phyloP scores from a whole-genome alignment of 257 asterid species.

The Lycium barbarum region DNA sequence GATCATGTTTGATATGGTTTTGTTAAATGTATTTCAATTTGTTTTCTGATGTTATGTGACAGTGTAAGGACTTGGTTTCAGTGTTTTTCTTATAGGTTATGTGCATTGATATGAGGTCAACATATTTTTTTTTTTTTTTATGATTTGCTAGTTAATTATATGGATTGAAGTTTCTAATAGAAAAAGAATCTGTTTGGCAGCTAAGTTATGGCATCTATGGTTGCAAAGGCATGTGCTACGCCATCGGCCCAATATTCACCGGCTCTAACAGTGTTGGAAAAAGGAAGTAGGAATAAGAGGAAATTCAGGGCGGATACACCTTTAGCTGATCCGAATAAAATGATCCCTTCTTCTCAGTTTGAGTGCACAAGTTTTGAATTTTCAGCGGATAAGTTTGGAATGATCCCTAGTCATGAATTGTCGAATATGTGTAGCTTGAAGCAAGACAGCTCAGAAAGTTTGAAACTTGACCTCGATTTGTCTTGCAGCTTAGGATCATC shows the following conservation, averaged over 20 bases:
- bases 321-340: slow-evolving; percentile 58
- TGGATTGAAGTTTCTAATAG: slow-evolving; percentile 36
- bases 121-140: background rate
- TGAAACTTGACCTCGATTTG: slow-evolving; percentile 84
- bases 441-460: slow-evolving; percentile 59
- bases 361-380: slow-evolving; percentile 76
- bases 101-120: slow-evolving; percentile 15
- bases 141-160: slow-evolving; percentile 26
- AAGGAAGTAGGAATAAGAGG: slow-evolving; percentile 91
- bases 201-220: slow-evolving; percentile 77
- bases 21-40: slow-evolving; percentile 3
- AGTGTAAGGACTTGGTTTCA: slow-evolving; percentile 20
- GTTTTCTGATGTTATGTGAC: slow-evolving; percentile 15
- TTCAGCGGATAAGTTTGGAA: slow-evolving; percentile 75
- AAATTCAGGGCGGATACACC: slow-evolving; percentile 95
- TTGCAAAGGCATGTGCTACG: slow-evolving; percentile 68
- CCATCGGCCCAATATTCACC: slow-evolving; percentile 68
- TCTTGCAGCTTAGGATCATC: slow-evolving; percentile 65
- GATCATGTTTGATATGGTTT: slow-evolving; percentile 19
- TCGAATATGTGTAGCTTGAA: slow-evolving; percentile 55
- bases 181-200: slow-evolving; percentile 48
- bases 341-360: slow-evolving; percentile 56
- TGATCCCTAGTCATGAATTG: slow-evolving; percentile 46
- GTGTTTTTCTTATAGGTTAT: slow-evolving; percentile 26
- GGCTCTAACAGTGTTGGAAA: slow-evolving; percentile 64